Evolutionary conservation across 2,329 filamentous ascomycete species (phyloP), one percentile per base, ranked within the genome.

Genomic region (Calonectria pseudoturangicola): DNA sequence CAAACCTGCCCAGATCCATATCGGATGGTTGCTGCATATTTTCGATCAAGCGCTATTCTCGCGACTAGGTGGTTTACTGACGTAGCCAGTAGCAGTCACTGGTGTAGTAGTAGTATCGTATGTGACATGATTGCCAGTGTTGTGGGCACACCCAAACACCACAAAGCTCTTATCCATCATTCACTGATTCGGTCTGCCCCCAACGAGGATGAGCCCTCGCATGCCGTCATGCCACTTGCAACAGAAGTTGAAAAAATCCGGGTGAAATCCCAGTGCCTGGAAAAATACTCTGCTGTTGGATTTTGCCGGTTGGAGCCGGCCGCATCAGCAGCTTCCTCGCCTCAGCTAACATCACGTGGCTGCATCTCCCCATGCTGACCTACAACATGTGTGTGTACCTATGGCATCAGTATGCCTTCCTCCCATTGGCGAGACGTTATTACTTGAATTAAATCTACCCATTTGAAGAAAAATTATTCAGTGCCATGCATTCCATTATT

Each of bases 321-420:
- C 36, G 50, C 39, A 67, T 54, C 63, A 60, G 62, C 43, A 39
- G 39, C 66, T 60, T 43, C 21, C 63, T 69, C 64, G 48, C 73
- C 54, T 56, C 36, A 65, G 30, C 28, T 25, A 45, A 28, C 64
- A 50, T 74, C 72, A 74, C 70, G 66, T 73, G 70, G 71, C 16
- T 66, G 64, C 33, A 79, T 77, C 75, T 79, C 70, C 75, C 76
- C 74, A 76, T 75, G 18, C 28, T 51, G 18, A 5, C 33, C 33
- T 28, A 25, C 13, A 6, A 21, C 21, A 21, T 21, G 21, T 28
- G 15, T 16, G 21, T n/a, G 10, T 25, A n/a, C 41, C 15, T n/a
- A 36, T 36, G 7, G 33, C 33, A 36, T 36, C 33, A 36, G 10
- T 36, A 36, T 36, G 33, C 7, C 18, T 48, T 21, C 18, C n/a